Evolutionary conservation across 2,329 filamentous ascomycete species (phyloP).

Genomic region (Grosmannia huntii): DNA sequence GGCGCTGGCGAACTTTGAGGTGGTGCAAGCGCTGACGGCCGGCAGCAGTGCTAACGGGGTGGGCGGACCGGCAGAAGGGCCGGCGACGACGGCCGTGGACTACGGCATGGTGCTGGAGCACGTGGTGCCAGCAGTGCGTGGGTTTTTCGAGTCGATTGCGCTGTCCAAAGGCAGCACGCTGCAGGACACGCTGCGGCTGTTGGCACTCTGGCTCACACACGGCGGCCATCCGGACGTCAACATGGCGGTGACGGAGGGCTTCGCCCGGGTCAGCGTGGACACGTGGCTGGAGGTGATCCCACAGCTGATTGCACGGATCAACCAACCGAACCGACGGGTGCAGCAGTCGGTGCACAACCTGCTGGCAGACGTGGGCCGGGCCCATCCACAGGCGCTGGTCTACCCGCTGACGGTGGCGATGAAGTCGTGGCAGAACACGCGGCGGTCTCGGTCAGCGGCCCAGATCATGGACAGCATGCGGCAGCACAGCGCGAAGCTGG

Average conservation of each 20-base stretch:
- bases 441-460: conserved; percentile 74
- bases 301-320: conserved; percentile 93
- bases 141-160: conserved; percentile 96
- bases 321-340: conserved; percentile 82
- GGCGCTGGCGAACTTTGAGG: conserved; percentile 96
- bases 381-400: conserved; percentile 90
- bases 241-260: conserved; percentile 75
- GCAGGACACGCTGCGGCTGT: conserved; percentile 82
- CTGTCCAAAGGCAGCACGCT: conserved; percentile 84
- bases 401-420: conserved; percentile 96
- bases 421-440: conserved; percentile 75
- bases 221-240: conserved; percentile 84
- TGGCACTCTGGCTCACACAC: conserved; percentile 94
- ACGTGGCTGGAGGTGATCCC: conserved; percentile 98
- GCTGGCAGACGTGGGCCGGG: conserved; percentile 81
- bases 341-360: conserved; percentile 85
- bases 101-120: conserved; percentile 66
- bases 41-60: not conserved
- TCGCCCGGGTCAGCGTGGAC: conserved; percentile 84
- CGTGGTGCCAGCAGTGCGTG: conserved; percentile 85
- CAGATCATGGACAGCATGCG: conserved; percentile 98
- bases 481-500: conserved; percentile 80
- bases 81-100: conserved; percentile 25
- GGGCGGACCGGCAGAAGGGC: not conserved
- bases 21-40: conserved; percentile 66